Evolutionary conservation across 2,329 filamentous ascomycete genomes (phyloP), one percentile per base, ranked within the genome.

Genomic region (Penicillium janthinellum): DNA sequence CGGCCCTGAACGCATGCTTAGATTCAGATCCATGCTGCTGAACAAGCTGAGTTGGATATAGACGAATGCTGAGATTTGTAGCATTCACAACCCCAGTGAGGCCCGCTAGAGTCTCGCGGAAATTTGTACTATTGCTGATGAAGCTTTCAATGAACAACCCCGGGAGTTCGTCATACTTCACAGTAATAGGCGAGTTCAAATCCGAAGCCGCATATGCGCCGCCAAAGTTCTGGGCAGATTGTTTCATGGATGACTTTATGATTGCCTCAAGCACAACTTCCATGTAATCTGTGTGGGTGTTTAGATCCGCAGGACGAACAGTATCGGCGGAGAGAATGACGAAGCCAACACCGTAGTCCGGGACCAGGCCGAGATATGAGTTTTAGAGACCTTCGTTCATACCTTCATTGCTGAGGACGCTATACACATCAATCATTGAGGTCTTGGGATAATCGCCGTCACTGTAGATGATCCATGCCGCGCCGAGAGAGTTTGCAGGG

Each of bases 391-490:
- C 50, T 34, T 63, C 74, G 4, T 73, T 42, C 55, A 68, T 61
- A 14, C 75, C 74, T 3, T 66, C 57, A 55, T 76, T 64, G 41
- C 61, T 64, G 49, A 58, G 54, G 12, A 61, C 34, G 37, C 73
- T 75, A 64, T 77, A 78, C 11, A 77, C n/a, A 53, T 78, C 72
- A 1, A 73, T 67, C 17, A 73, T 66, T 3, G 66, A 67, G 14
- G 66, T 68, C 0, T 64, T 38, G 5, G 60, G 64, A 35, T 67
- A 67, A 8, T 61, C 37, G 17, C 57, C 57, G n/a, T 44, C 49
- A 15, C 62, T 64, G 59, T 67, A 76, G 48, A 80, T 79, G 54
- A 78, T 73, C 74, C 75, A 80, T 22, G 22, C 2, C 2, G 64
- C 63, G 12, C 78, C 77, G 14, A 77, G 61, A 3, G 76, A 71